These are phyloP conservation scores for Fagus sylvatica DNA, from an alignment of 306 rosid genomes.

Conservation along the genomic window DNA sequence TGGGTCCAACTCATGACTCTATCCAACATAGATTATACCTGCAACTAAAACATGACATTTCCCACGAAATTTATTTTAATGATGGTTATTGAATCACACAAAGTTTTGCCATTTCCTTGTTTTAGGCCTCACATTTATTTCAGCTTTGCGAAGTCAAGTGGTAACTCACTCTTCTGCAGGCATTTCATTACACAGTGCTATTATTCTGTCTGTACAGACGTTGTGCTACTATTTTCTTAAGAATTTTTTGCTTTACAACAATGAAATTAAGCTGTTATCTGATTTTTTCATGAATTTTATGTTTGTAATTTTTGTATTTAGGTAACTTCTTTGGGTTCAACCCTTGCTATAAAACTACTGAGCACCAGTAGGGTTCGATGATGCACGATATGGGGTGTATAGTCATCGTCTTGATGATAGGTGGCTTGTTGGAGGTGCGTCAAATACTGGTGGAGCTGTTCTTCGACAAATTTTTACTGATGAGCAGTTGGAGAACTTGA, in stretches of 20 bases:
- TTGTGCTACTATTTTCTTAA: background rate
- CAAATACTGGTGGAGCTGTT: slow-evolving; percentile 91
- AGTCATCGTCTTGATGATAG: slow-evolving; percentile 97
- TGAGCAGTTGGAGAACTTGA: slow-evolving; percentile 62
- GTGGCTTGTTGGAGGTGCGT: slow-evolving; percentile 99
- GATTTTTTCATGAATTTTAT: background rate
- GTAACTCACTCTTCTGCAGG: background rate
- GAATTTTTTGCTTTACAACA: slow-evolving; percentile 4
- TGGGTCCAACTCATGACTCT: no score
- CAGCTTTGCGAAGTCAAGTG: background rate
- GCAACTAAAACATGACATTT: no score
- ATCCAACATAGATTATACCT: no score
- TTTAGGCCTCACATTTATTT: background rate
- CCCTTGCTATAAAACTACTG: slow-evolving; percentile 85
- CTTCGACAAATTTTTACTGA: slow-evolving; percentile 81
- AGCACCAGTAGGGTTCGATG: slow-evolving; percentile 82
- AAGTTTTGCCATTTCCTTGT: background rate
- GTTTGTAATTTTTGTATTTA: slow-evolving; percentile 19
- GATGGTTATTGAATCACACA: background rate
- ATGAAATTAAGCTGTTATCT: slow-evolving; percentile 11
- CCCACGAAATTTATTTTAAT: background rate
- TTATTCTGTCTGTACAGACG: slow-evolving; percentile 4
- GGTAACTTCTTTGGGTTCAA: slow-evolving; percentile 97
- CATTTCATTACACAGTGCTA: slow-evolving; percentile 3
- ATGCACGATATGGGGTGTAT: slow-evolving; percentile 90